Evolutionary conservation across 164 flowering plant genomes (phyloP), one percentile per base, ranked within the genome.

Genomic region (Platanus orientalis): DNA sequence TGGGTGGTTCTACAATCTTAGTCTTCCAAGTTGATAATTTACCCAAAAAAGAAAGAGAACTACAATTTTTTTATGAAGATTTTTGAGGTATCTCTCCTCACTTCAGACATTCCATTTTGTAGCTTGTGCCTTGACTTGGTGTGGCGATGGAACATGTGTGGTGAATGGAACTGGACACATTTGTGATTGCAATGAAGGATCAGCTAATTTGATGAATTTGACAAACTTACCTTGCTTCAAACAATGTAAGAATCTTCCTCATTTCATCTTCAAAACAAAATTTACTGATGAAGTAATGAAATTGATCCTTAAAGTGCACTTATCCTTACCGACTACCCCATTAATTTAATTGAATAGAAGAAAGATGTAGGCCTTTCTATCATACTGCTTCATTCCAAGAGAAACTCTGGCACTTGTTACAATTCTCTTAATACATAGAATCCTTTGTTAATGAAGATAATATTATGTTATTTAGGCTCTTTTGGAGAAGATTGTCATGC

Each of bases 81-180:
- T 34, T 34, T 5, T 34, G 10, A 0, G 16, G n/a, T n/a, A n/a
- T n/a, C n/a, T n/a, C n/a, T n/a, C n/a, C n/a, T n/a, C n/a, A n/a
- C n/a, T n/a, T n/a, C n/a, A n/a, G n/a, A n/a, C n/a, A n/a, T 27
- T 57, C n/a, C 21, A 39, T 71, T 20, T 57, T 51, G 29, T 74
- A 82, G 85, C 74, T 55, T 82, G 85, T 64, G 3, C 3, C 0
- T n/a, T 63, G 0, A 57, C 68, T 25, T 82, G 75, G 77, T 82
- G 84, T 39, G 82, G 80, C 0, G 76, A 82, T 1, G 86, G 83
- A 50, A 68, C 21, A 2, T 82, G 86, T 49, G 63, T 62, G 14
- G 23, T 40, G 0, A 70, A 45, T 24, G 86, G 75, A 54, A 26
- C 64, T 1, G 59, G 53, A 16, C 21, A 66, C 59, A 49, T 50